phyloP scores from a whole-genome alignment of 2,329 filamentous ascomycete genomes.

The Fusarium avenaceum region DNA sequence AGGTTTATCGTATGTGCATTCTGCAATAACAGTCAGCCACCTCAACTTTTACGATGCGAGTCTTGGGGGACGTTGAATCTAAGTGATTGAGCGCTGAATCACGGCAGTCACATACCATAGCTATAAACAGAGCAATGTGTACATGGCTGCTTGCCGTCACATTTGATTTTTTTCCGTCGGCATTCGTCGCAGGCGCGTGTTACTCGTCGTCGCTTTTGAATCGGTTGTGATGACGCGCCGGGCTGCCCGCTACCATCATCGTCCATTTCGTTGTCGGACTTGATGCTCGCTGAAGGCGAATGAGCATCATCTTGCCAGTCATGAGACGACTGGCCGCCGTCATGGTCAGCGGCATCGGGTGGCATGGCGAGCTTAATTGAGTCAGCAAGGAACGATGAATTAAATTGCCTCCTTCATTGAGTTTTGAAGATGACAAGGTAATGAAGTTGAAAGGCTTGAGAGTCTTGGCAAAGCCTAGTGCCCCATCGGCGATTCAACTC shows the following conservation, averaged over 20 bases:
- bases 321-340: conserved; percentile 55
- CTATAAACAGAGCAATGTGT: conserved; percentile 98
- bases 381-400: conserved; percentile 38
- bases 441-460: conserved; percentile 26
- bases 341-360: conserved; percentile 61
- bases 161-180: conserved; percentile 88
- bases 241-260: conserved; percentile 53
- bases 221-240: conserved; percentile 64
- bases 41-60: conserved; percentile 3
- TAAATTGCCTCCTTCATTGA: conserved; percentile 9
- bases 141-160: conserved; percentile 87
- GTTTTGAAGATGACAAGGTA: conserved; percentile 16
- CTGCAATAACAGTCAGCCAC: conserved; percentile 60
- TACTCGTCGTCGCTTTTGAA: conserved; percentile 83
- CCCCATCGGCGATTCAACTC: conserved; percentile 23
- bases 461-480: conserved; percentile 18
- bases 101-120: conserved; percentile 77
- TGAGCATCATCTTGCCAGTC: conserved; percentile 56
- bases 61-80: conserved; percentile 5
- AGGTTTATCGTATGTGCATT: conserved; percentile 95
- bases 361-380: conserved; percentile 50
- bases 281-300: conserved; percentile 60
- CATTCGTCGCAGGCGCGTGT: conserved; percentile 87
- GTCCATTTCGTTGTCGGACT: conserved; percentile 60
- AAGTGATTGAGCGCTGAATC: conserved; percentile 12